A percentile compares a stretch with the other conserved stretches of the same genome.
Evolutionary conservation across 179 eudicot species (phyloP).

Genomic region (Camellia oleifera): DNA sequence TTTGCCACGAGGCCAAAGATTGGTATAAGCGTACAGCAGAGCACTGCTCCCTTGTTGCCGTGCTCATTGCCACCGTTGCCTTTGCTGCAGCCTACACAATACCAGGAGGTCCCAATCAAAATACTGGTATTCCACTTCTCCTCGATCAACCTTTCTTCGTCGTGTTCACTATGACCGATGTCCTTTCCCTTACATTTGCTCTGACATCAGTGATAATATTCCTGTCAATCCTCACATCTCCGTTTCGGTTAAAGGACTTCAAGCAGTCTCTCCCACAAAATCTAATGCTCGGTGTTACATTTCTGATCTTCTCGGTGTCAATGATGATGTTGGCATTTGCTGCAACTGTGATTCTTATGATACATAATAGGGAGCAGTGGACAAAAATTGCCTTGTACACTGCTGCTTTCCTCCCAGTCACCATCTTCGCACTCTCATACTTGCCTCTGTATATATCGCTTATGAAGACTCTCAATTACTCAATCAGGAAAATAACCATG

Average conservation of each 20-base stretch:
- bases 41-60: slow-evolving; percentile 15
- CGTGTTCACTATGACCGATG: slow-evolving; percentile 19
- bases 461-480: neutral
- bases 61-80: slow-evolving; percentile 24
- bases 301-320: slow-evolving; percentile 14
- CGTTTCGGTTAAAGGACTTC: slow-evolving; percentile 20
- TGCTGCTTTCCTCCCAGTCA: slow-evolving; percentile 17
- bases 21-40: slow-evolving; percentile 21
- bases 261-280: slow-evolving; percentile 17
- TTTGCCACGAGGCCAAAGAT: neutral
- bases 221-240: slow-evolving; percentile 19
- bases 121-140: slow-evolving; percentile 16
- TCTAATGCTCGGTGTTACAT: slow-evolving; percentile 12
- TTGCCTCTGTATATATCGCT: slow-evolving; percentile 8
- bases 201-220: slow-evolving; percentile 17
- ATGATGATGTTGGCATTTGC: slow-evolving; percentile 29
- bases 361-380: slow-evolving; percentile 9
- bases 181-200: slow-evolving; percentile 17
- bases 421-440: slow-evolving; percentile 11
- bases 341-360: slow-evolving; percentile 16
- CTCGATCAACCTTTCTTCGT: slow-evolving; percentile 13
- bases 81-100: slow-evolving; percentile 24
- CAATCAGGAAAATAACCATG: slow-evolving; percentile 1
- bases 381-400: slow-evolving; percentile 14
- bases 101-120: slow-evolving; percentile 18